These are phyloP conservation scores for Phytophthora fragariaefolia DNA, from an alignment of 352 stramenopile species.

Conservation along the genomic window DNA sequence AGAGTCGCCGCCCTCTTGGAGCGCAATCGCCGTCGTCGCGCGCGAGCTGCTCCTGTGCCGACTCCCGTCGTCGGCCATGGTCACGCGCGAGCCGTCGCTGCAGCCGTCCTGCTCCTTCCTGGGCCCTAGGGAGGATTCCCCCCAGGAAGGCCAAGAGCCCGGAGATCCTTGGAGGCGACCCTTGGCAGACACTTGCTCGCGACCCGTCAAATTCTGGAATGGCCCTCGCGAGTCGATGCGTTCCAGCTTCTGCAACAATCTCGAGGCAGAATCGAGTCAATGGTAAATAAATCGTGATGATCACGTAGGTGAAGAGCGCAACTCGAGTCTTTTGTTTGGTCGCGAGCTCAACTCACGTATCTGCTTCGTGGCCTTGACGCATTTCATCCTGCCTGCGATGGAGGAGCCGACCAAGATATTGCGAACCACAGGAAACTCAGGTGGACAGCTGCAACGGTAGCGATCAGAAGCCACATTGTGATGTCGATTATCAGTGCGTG, in stretches of 20 bases:
- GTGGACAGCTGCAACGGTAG: constrained; percentile 21
- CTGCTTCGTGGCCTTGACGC: constrained; percentile 44
- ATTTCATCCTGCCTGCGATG: constrained; percentile 43
- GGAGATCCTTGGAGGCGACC: no score
- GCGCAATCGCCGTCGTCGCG: no score
- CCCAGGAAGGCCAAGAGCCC: no score
- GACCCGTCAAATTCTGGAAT: no score
- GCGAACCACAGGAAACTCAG: constrained; percentile 41
- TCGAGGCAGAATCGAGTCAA: constrained; percentile 40
- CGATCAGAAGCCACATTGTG: background rate
- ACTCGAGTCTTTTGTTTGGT: constrained; percentile 35
- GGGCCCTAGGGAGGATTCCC: no score
- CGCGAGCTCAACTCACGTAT: constrained; percentile 31
- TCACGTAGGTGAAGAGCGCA: constrained; percentile 41
- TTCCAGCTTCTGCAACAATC: background rate
- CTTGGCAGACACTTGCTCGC: no score
- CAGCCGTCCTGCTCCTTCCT: no score
- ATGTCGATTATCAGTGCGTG: constrained; percentile 32
- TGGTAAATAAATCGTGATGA: constrained; percentile 53
- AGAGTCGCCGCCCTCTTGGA: no score
- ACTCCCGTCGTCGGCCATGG: no score
- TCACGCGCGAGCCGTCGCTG: no score
- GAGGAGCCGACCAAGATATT: constrained; percentile 24
- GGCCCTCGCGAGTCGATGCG: no score
- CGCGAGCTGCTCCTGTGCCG: no score